Base-by-base conservation (phyloP, 140 eudicot species). In the Oenanthe javanica region DNA sequence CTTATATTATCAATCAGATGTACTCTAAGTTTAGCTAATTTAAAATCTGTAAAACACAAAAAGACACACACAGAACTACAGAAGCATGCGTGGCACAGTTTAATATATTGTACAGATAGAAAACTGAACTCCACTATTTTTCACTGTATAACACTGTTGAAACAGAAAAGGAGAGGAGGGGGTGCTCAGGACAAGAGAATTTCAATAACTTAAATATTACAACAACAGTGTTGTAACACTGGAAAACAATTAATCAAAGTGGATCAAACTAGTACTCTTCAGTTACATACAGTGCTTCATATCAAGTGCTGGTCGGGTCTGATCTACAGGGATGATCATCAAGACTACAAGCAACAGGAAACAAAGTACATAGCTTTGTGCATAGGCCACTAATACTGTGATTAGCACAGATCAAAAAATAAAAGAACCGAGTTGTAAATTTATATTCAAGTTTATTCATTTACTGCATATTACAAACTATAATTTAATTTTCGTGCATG, bases 201-300 rank as follows among this genome's bases (percentile, higher is more conserved):
- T 21, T 6, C 43, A 15, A 3, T 40, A 8, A 72, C 13, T 72
- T 19, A 72, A 31, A 31, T 18, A 42, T 9, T 70, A 8, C 75
- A 72, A 16, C 52, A 40, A 72, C 77, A 72, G 50, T 72, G 51
- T 72, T 40, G 40, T 42, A 14, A 3, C 43, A 69, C 0, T 71
- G 11, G 13, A 71, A 72, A 38, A n/a, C 50, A 25, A 27, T 67
- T 31, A 10, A 27, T 67, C 12, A 18, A 72, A 45, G 52, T 18
- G 52, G 77, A 72, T 72, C 36, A 72, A 72, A 43, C 77, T 18
- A 72, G 36, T 72, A 21, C 77, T 72, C 52, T 72, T 72, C 23
- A 72, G 77, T 42, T 72, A 43, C 45, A 72, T 43, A 43, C 27
- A 43, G 49, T 72, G 25, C 4, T 72, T 16, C 74, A 67, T 40